A percentile compares a stretch with the other conserved stretches of the same genome.
These are phyloP conservation scores for Nannochloropsis salina DNA, from an alignment of 108 stramenopile species.

Conservation along the genomic window DNA sequence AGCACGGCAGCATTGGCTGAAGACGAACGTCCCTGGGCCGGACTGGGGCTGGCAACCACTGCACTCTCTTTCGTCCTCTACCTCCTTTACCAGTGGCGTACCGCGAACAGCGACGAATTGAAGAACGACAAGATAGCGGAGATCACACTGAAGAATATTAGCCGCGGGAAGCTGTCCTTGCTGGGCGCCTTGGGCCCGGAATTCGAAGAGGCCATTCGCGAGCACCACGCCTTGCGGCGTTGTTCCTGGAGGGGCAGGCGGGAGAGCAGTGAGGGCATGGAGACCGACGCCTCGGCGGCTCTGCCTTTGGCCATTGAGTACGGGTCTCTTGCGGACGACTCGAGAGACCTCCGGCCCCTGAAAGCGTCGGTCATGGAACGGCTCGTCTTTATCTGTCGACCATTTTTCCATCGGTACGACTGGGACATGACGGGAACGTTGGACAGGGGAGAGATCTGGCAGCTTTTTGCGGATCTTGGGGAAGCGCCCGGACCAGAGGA, in stretches of 20 bases:
- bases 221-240: neutral
- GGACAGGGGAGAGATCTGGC: conserved; percentile 64
- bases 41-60: conserved; percentile 62
- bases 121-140: conserved; percentile 22
- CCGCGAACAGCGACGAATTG: conserved; percentile 59
- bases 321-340: too few relatives aligned
- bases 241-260: neutral
- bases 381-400: conserved; percentile 56
- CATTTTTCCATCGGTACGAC: conserved; percentile 79
- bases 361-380: conserved; percentile 54
- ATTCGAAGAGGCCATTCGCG: neutral
- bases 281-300: too few relatives aligned
- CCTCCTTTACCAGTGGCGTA: conserved; percentile 60
- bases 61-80: conserved; percentile 64
- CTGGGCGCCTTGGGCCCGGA: conserved; percentile 21
- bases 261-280: too few relatives aligned
- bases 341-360: conserved; percentile 27
- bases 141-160: neutral
- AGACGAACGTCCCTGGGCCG: conserved; percentile 70
- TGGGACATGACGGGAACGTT: conserved; percentile 61
- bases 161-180: conserved; percentile 26
- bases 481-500: conserved; percentile 50
- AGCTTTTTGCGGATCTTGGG: conserved; percentile 72
- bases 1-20: conserved; percentile 58
- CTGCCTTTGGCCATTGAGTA: too few relatives aligned